Evolutionary conservation across 257 asterid species (phyloP), one percentile per base, ranked within the genome.

Genomic region (Henckelia pumila): DNA sequence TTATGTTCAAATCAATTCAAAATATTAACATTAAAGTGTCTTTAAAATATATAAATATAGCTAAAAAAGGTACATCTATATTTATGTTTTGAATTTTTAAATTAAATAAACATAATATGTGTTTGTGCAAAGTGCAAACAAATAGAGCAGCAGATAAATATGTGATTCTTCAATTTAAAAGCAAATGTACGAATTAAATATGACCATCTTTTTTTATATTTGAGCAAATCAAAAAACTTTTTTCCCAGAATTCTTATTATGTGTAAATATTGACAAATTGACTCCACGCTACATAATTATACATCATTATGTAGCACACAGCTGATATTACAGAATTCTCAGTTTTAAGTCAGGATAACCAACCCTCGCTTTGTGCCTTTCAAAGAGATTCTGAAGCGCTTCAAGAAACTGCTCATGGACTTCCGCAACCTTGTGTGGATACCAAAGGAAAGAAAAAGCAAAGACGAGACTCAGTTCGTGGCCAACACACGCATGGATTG

Each of bases 301-400:
- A 44, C 19, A 47, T 14, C 8, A 40, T 14, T 40, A 47, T 47
- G 20, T 17, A 14, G 53, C 53, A 20, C 53, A 47, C 53, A 53
- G 32, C 56, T 64, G 17, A n/a, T 21, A 69, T 77, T 77, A 91
- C 26, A 88, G 62, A 71, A 91, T 66, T 70, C 78, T 88, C 29
- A 89, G 77, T 67, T 70, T 73, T 16, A 75, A 64, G 37, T 87
- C 86, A 0, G 80, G 50, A 71, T 78, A 72, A 9, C 95, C 98
- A 29, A 75, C 89, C 69, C 86, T 84, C 26, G 66, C 82, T 75
- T 88, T 88, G 71, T 92, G 89, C 79, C 86, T 85, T 60, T 86
- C 86, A 23, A 84, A 88, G 63, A 92, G 81, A 78, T 86, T 83
- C 52, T 79, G 29, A 3, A 92, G 82, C 24, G 88, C 91, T 72